A percentile compares a stretch with the other conserved stretches of the same genome.
These are phyloP conservation scores for Chlamydomonas sphaeroides DNA, from an alignment of 139 green algal species.

Conservation along the genomic window DNA sequence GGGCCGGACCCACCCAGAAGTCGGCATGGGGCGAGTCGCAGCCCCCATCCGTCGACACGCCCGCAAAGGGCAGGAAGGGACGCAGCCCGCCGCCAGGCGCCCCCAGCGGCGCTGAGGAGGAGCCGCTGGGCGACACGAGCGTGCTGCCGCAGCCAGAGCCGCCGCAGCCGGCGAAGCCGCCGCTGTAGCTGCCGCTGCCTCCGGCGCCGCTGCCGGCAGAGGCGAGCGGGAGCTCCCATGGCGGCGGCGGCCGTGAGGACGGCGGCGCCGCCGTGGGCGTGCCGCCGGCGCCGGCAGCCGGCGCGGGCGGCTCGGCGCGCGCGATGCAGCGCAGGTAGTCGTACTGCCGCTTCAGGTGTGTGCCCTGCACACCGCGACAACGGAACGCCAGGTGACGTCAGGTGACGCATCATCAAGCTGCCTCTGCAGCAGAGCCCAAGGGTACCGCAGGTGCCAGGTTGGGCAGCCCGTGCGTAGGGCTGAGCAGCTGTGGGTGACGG, in stretches of 20 bases:
- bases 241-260: no score
- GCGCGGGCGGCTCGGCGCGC: neutral
- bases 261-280: no score
- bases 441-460: no score
- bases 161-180: no score
- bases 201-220: no score
- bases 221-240: no score
- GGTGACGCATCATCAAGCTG: no score
- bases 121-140: neutral
- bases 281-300: no score
- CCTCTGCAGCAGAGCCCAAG: no score
- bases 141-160: neutral
- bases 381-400: no score
- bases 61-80: conserved; percentile 23
- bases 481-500: no score
- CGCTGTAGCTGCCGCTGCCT: neutral
- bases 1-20: conserved; percentile 40
- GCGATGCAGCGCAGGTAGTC: neutral
- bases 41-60: conserved; percentile 15
- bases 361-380: conserved; percentile 7
- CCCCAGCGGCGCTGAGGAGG: neutral
- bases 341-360: conserved; percentile 14
- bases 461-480: no score
- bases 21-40: neutral
- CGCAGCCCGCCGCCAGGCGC: neutral